phyloP scores from a whole-genome alignment of 2,329 filamentous ascomycete species.

The Aspergillus pseudonomiae region DNA sequence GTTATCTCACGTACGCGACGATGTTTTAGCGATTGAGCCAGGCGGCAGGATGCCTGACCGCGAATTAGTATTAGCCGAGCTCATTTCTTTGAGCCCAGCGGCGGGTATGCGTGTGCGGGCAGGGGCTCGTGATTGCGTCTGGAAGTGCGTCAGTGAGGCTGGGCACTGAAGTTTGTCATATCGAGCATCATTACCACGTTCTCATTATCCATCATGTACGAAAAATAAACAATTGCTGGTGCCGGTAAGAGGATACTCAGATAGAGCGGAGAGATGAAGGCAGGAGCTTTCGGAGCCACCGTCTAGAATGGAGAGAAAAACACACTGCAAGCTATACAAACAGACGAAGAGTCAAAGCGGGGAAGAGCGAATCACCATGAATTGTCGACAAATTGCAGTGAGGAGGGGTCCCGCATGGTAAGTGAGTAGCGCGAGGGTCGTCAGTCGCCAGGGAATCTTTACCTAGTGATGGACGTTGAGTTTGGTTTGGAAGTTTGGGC shows the following conservation, averaged over 20 bases:
- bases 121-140: constrained; percentile 31
- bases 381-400: constrained; percentile 18
- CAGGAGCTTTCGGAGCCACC: constrained; percentile 3
- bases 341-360: constrained; percentile 2
- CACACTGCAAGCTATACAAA: constrained; percentile 10
- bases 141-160: constrained; percentile 11
- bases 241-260: neutral
- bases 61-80: constrained; percentile 57
- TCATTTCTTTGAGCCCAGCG: constrained; percentile 53
- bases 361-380: constrained; percentile 8
- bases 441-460: neutral
- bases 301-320: neutral
- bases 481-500: neutral
- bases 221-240: constrained; percentile 11
- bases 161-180: neutral
- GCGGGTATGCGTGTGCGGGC: constrained; percentile 37
- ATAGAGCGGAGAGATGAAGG: constrained; percentile 2
- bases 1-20: constrained; percentile 33
- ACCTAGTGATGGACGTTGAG: neutral
- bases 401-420: constrained; percentile 19
- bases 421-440: constrained; percentile 9
- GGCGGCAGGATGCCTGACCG: constrained; percentile 49
- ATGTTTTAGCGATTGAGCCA: constrained; percentile 47
- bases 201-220: constrained; percentile 37
- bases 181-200: constrained; percentile 30